These are phyloP conservation scores for Penicillium crystallinum DNA, from an alignment of 495 filamentous ascomycete species.

Conservation along the genomic window DNA sequence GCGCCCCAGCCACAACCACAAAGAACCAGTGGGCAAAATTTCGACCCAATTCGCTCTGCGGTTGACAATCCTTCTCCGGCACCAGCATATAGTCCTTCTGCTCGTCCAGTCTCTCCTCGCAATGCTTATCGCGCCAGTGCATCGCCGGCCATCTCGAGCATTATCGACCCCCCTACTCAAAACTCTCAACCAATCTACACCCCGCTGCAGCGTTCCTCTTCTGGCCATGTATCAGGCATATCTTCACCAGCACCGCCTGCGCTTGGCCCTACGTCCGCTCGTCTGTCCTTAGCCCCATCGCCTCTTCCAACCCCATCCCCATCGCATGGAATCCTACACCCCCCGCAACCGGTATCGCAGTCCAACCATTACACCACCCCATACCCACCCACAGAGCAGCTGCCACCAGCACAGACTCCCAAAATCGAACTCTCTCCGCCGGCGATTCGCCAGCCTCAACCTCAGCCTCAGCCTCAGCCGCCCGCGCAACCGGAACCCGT, in stretches of 20 bases:
- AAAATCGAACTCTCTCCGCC: conserved; percentile 20
- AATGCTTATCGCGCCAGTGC: conserved; percentile 64
- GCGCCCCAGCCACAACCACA: conserved; percentile 28
- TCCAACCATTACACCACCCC: conserved; percentile 26
- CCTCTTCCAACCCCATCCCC: conserved; percentile 23
- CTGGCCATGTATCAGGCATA: conserved; percentile 26
- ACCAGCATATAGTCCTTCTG: conserved; percentile 41
- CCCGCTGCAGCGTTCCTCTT: conserved; percentile 28
- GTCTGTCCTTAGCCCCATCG: conserved; percentile 26
- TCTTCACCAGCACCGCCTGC: conserved; percentile 28
- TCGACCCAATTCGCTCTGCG: conserved; percentile 75
- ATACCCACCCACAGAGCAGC: conserved; percentile 24
- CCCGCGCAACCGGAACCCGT: conserved; percentile 9
- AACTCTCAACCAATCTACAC: conserved; percentile 29
- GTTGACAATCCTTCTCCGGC: conserved; percentile 58
- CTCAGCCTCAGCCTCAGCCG: conserved; percentile 21
- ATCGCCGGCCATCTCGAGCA: conserved; percentile 82
- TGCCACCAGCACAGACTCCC: conserved; percentile 17
- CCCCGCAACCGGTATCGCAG: conserved; percentile 19
- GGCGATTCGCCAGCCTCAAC: conserved; percentile 17
- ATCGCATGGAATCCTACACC: conserved; percentile 18
- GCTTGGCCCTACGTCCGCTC: conserved; percentile 20
- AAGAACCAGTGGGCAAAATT: conserved; percentile 68
- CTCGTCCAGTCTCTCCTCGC: conserved; percentile 31
- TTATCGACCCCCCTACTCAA: conserved; percentile 70